Evolutionary conservation across 495 filamentous ascomycete species (phyloP), one percentile per base, ranked within the genome.

Genomic region (Glonium stellatum): DNA sequence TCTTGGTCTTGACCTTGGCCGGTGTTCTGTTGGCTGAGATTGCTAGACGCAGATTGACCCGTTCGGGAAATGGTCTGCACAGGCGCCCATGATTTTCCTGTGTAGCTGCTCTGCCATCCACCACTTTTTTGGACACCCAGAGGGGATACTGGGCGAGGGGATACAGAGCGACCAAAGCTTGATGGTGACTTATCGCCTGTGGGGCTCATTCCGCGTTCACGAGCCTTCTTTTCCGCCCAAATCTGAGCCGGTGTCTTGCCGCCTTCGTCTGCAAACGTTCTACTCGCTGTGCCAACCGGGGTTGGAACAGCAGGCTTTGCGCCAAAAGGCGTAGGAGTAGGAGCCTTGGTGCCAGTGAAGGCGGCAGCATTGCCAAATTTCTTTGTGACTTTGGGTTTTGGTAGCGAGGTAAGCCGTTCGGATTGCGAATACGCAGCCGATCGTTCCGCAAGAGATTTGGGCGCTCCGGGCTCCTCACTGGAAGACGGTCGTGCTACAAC

Each of bases 211-310:
- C 84, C 87, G 19, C 85, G 79, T 68, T 95, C 87, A 55, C 83
- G 82, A 23, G 87, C 90, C 76, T 97, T 98, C 73, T 88, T 95
- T 74, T 99, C 93, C 0, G 92, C 92, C 93, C 93, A 99, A 18
- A 96, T 71, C 70, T 99, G 93, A 22, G 95, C 91, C 18, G 93
- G 93, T 5, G 93, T 97, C 76, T 97, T 99, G 49, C 91, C 92
- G 58, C 88, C 92, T 73, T 95, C 78, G 59, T 97, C 90, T 2
- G 93, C 92, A 78, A 96, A 98, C 22, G 90, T 96, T 65, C 87
- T 82, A 72, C 90, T 95, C 39, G 91, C 91, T 58, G 82, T 79
- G 23, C 91, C 91, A 48, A 95, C 77, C 35, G 84, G 84, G 0
- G 81, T 72, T 8, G 79, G 69, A 41, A 80, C 65, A 19, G 82